phyloP scores from a whole-genome alignment of 2,329 filamentous ascomycete species.

The Erysiphe neolycopersici region DNA sequence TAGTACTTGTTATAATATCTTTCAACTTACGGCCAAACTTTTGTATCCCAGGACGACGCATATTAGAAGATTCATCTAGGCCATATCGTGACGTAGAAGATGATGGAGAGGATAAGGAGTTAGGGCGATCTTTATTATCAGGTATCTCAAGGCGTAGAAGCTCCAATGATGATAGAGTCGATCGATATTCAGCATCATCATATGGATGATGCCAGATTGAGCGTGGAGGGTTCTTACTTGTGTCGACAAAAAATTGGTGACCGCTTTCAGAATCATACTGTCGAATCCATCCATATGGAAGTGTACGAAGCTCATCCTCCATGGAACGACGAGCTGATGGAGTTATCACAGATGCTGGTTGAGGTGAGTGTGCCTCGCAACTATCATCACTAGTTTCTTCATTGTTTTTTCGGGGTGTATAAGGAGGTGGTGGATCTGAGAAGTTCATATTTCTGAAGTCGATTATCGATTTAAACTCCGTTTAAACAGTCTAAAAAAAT shows the following conservation, averaged over 20 bases:
- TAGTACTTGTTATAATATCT: slow-evolving; percentile 28
- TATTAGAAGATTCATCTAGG: slow-evolving; percentile 2
- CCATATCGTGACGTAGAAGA: background rate
- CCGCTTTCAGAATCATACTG: slow-evolving; percentile 24
- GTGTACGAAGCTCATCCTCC: slow-evolving; percentile 29
- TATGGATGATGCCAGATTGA: slow-evolving; percentile 35
- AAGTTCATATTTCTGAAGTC: background rate
- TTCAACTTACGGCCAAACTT: slow-evolving; percentile 29
- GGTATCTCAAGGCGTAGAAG: slow-evolving; percentile 17
- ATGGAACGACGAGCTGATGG: slow-evolving; percentile 25
- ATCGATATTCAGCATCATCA: slow-evolving; percentile 27
- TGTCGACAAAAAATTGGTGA: slow-evolving; percentile 39
- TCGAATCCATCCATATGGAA: slow-evolving; percentile 29
- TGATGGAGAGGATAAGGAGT: background rate
- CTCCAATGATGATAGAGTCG: slow-evolving; percentile 20
- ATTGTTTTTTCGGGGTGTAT: background rate
- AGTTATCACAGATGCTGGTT: slow-evolving; percentile 17
- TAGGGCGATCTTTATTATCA: background rate
- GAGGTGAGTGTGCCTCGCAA: background rate
- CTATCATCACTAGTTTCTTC: background rate
- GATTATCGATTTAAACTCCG: no score
- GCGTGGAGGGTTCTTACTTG: slow-evolving; percentile 23
- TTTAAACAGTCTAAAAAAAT: no score
- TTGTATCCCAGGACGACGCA: slow-evolving; percentile 12
- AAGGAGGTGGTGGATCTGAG: background rate